Conservation (phyloP, 2,329 filamentous ascomycete species). For the Aspergillus sp. region DNA sequence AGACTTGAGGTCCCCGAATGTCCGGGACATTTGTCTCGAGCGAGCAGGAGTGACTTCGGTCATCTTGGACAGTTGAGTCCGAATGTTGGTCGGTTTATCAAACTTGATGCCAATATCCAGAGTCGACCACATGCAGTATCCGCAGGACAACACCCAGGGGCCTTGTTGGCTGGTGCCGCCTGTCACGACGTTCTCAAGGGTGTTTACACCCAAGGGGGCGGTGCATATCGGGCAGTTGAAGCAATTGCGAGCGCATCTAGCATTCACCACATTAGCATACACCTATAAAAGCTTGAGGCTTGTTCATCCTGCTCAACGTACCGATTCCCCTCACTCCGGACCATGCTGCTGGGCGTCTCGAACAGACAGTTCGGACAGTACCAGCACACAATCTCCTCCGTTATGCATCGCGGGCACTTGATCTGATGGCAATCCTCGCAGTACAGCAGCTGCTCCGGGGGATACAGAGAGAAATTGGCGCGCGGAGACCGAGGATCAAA, state of each 20-base stretch:
- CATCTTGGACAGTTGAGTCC: conserved; percentile 73
- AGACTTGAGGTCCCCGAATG: conserved; percentile 40
- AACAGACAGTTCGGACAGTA: conserved; percentile 96
- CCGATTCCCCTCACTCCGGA: conserved; percentile 92
- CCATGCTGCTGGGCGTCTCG: conserved; percentile 88
- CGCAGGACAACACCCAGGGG: conserved; percentile 79
- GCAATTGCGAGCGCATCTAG: conserved; percentile 86
- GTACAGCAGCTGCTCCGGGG: conserved; percentile 89
- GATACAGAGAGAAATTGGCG: conserved; percentile 89
- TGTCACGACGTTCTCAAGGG: conserved; percentile 59
- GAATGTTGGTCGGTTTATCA: conserved; percentile 83
- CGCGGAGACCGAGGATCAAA: conserved; percentile 85
- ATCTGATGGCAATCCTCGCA: conserved; percentile 98
- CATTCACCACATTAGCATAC: not conserved
- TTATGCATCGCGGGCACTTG: conserved; percentile 85
- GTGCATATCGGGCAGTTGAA: conserved; percentile 92
- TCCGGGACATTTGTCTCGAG: conserved; percentile 42
- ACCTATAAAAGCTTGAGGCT: not conserved
- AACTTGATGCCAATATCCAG: conserved; percentile 88
- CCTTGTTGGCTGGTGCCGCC: conserved; percentile 48
- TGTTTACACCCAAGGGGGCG: conserved; percentile 73
- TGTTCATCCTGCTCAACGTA: conserved; percentile 46
- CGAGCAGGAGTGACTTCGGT: conserved; percentile 38
- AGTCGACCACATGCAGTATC: conserved; percentile 91
- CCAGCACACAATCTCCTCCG: conserved; percentile 91